Percentiles rank a stretch among this genome's conserved stretches.
phyloP scores from a whole-genome alignment of 768 basidiomycete species.

The Suillus plorans region DNA sequence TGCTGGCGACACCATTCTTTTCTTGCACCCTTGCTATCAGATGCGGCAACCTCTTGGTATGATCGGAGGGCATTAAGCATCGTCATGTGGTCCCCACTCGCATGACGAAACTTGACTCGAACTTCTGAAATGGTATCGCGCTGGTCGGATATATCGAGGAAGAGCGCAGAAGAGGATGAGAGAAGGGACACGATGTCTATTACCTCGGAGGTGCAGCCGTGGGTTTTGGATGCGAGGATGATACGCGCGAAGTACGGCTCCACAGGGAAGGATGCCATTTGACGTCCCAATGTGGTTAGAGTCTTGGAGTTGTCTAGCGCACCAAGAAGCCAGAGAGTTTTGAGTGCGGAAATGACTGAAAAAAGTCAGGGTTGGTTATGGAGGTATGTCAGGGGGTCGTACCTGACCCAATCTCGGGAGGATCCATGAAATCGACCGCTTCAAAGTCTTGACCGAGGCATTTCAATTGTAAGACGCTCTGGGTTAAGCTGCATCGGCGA shows the following conservation, averaged over 20 bases:
- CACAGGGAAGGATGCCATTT: slow-evolving; percentile 92
- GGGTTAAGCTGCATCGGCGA: slow-evolving; percentile 78
- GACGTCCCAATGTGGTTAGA: slow-evolving; percentile 72
- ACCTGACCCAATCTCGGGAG: slow-evolving; percentile 76
- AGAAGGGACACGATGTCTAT: slow-evolving; percentile 84
- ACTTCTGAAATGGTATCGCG: slow-evolving; percentile 72
- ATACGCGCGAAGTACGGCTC: slow-evolving; percentile 81
- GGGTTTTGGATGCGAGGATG: slow-evolving; percentile 72
- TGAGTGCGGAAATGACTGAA: slow-evolving; percentile 60
- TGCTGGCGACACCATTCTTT: slow-evolving; percentile 84
- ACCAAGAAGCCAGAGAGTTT: slow-evolving; percentile 74
- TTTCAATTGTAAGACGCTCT: slow-evolving; percentile 82
- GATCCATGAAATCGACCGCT: slow-evolving; percentile 85
- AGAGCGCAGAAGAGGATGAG: slow-evolving; percentile 78
- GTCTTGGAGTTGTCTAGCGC: slow-evolving; percentile 67
- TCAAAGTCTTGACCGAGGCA: slow-evolving; percentile 81
- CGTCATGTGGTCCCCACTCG: slow-evolving; percentile 89
- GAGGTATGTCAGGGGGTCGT: slow-evolving; percentile 28
- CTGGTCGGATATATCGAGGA: slow-evolving; percentile 72
- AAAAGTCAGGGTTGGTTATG: neutral
- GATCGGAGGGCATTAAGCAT: slow-evolving; percentile 82
- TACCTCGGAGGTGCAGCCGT: slow-evolving; percentile 75
- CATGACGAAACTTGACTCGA: slow-evolving; percentile 76
- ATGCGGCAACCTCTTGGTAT: slow-evolving; percentile 66
- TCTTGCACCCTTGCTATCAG: slow-evolving; percentile 46